Evolutionary conservation across 177 flowering plant genomes (phyloP), one percentile per base, ranked within the genome.

Genomic region (Vitis hybrid): DNA sequence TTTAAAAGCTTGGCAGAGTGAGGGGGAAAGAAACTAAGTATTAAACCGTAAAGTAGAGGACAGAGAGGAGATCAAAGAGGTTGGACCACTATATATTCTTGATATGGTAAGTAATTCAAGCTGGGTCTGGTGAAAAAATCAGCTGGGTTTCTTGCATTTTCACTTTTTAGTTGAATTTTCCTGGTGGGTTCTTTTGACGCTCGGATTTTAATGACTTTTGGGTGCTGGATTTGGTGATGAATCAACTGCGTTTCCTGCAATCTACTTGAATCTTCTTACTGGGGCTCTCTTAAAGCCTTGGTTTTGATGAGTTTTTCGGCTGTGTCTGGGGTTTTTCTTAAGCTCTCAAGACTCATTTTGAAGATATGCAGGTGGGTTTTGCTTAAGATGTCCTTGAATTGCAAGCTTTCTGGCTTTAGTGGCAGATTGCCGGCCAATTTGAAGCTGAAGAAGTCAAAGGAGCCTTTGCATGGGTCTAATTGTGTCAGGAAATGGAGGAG

Each of bases 331-430:
- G 64, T 74, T 70, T 68, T 82, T 59, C 74, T 82, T 52, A 79
- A 80, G 82, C 75, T 84, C 65, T 81, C 81, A 40, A 76, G 78
- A 62, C 65, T 77, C 16, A 73, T 83, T 58, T 62, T 81, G 72
- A 83, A 74, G 77, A 82, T 77, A 80, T 78, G 83, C 74, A 69
- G 73, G 81, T 86, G 85, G 86, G 73, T 78, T 81, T 73, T 82
- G 70, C 76, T 78, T 46, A 83, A 69, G 46, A 89, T 91, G 95
- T 82, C 91, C 65, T 69, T 81, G 71, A 79, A 83, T 82, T 76
- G 81, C 79, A 82, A 81, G 73, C 50, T 73, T 18, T 75, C 80
- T 74, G 77, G 78, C 16, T 72, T 66, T 67, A 83, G 74, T 75
- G 79, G 82, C 27, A 75, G 58, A 16, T 57, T 82, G 3, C 54